Evolutionary conservation across 73 alveolate genomes (phyloP).

Genomic region (Tetrahymena malaccensis): DNA sequence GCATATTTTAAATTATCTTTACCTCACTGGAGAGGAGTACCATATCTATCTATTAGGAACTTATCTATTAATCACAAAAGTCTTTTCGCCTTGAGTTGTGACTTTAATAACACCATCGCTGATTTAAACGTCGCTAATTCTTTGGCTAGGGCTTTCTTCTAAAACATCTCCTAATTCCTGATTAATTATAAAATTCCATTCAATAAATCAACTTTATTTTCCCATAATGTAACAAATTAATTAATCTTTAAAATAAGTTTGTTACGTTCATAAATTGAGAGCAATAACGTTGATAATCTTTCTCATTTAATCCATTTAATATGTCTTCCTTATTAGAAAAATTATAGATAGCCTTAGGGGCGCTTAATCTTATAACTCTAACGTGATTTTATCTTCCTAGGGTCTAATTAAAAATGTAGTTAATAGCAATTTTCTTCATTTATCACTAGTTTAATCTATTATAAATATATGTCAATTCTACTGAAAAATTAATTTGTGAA

Average conservation of each 20-base stretch:
- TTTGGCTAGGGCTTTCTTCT: background rate
- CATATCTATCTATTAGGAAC: background rate
- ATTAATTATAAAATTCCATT: background rate
- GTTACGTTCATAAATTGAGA: background rate
- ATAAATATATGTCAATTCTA: background rate
- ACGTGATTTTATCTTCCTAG: background rate
- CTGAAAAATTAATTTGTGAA: background rate
- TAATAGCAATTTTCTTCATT: background rate
- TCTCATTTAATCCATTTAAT: background rate
- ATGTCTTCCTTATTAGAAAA: background rate
- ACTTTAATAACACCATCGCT: background rate
- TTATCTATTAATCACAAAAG: background rate
- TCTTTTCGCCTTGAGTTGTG: background rate
- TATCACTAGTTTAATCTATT: background rate
- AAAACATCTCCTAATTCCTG: background rate
- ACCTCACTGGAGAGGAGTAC: background rate
- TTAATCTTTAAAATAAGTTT: background rate
- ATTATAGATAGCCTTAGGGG: background rate
- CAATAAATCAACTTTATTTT: background rate
- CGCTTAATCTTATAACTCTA: background rate
- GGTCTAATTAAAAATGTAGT: background rate
- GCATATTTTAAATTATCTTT: background rate
- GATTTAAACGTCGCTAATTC: background rate
- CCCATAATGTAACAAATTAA: background rate
- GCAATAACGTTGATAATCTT: background rate